Evolutionary conservation across 177 flowering plant species (phyloP).

Genomic region (Vitis hybrid): DNA sequence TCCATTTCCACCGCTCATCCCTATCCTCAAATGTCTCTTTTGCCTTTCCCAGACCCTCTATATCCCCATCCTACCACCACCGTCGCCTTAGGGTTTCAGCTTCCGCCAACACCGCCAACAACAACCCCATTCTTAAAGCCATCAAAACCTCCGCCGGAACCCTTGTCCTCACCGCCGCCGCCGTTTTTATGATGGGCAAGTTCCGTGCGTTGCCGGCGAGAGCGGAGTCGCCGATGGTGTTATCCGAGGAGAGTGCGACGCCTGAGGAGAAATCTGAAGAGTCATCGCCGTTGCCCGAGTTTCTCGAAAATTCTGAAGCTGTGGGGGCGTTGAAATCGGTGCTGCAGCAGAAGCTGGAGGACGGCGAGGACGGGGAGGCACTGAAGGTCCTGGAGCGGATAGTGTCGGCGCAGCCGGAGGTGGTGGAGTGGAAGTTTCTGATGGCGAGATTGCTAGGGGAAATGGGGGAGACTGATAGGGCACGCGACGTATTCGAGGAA

Average conservation of each 20-base stretch:
- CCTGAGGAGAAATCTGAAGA: constrained; percentile 11
- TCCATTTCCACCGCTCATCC: background rate
- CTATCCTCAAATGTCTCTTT: too few species aligned
- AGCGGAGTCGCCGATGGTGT: constrained; percentile 34
- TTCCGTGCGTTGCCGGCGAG: constrained; percentile 36
- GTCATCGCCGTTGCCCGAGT: constrained; percentile 39
- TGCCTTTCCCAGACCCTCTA: background rate
- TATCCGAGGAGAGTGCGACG: constrained; percentile 13
- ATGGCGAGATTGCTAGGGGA: constrained; percentile 60
- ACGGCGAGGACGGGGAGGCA: constrained; percentile 64
- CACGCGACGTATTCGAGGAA: constrained; percentile 67
- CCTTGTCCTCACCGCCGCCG: constrained; percentile 34
- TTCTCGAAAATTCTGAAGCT: constrained; percentile 48
- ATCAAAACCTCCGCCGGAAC: constrained; percentile 34
- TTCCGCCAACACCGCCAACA: background rate
- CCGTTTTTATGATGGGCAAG: constrained; percentile 31
- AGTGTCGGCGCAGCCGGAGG: constrained; percentile 52
- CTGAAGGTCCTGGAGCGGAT: constrained; percentile 43
- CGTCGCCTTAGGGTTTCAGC: background rate
- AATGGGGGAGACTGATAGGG: constrained; percentile 48
- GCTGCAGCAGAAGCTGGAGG: constrained; percentile 58
- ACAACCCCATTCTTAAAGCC: constrained; percentile 12
- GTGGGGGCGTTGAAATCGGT: constrained; percentile 49
- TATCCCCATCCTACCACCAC: background rate
- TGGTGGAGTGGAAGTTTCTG: constrained; percentile 65